These are phyloP conservation scores for Euptelea pleiosperma DNA, from an alignment of 164 flowering plant species.

Conservation along the genomic window DNA sequence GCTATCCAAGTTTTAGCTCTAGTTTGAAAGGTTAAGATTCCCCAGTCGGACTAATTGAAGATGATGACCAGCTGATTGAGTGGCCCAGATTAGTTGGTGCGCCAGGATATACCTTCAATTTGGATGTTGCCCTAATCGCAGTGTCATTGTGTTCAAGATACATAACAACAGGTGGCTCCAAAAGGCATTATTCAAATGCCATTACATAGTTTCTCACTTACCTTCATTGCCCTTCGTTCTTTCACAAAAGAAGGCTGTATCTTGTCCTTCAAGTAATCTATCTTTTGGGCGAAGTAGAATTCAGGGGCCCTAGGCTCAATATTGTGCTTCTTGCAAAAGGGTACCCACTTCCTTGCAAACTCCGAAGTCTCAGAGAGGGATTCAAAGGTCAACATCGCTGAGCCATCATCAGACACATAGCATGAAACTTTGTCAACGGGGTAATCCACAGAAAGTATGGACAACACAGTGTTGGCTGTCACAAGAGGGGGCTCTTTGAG, in stretches of 20 bases:
- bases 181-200: background rate
- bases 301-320: constrained; percentile 99
- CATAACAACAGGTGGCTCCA: background rate
- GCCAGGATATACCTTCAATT: too few relatives aligned
- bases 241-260: constrained; percentile 97
- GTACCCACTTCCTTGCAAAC: constrained; percentile 98
- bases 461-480: constrained; percentile 94
- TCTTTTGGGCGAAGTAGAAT: constrained; percentile 90
- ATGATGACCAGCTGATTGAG: background rate
- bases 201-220: constrained; percentile 22
- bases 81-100: too few relatives aligned
- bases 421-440: constrained; percentile 98
- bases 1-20: background rate
- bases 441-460: constrained; percentile 95
- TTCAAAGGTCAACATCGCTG: constrained; percentile 97
- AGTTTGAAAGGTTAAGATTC: background rate
- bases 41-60: background rate
- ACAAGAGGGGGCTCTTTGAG: constrained; percentile 95
- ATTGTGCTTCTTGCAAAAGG: constrained; percentile 91
- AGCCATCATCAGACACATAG: constrained; percentile 98
- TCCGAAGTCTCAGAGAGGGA: constrained; percentile 92
- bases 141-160: background rate
- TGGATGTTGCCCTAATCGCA: background rate
- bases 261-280: constrained; percentile 94
- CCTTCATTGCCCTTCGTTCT: constrained; percentile 97